These are phyloP conservation scores for Claviceps fusiformis DNA, from an alignment of 2,329 filamentous ascomycete species.

Conservation along the genomic window DNA sequence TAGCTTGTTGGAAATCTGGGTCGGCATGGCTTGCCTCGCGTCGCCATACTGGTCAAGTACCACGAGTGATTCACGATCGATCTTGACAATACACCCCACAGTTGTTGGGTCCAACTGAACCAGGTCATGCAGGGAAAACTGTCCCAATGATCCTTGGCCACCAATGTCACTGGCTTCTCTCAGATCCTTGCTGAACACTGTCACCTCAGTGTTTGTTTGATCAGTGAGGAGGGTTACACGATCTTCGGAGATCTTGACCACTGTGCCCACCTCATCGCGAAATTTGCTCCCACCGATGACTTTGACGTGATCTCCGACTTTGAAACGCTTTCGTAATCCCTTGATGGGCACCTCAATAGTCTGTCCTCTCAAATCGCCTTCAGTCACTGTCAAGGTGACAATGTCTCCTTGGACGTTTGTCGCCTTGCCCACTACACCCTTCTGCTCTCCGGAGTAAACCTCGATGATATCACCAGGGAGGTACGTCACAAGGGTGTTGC, in stretches of 20 bases:
- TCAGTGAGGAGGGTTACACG: slow-evolving; percentile 87
- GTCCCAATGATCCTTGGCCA: slow-evolving; percentile 69
- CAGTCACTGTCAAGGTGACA: slow-evolving; percentile 72
- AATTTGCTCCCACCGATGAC: slow-evolving; percentile 93
- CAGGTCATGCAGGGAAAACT: slow-evolving; percentile 84
- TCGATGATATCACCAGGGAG: slow-evolving; percentile 92
- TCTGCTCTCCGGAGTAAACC: slow-evolving; percentile 90
- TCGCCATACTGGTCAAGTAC: slow-evolving; percentile 86
- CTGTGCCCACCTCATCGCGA: slow-evolving; percentile 91
- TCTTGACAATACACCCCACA: slow-evolving; percentile 85
- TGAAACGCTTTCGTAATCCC: slow-evolving; percentile 84
- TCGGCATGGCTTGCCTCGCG: slow-evolving; percentile 69
- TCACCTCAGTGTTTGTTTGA: slow-evolving; percentile 84
- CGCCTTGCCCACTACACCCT: slow-evolving; percentile 75
- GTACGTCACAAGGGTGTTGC: slow-evolving; percentile 68
- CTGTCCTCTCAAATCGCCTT: slow-evolving; percentile 71
- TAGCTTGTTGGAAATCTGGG: slow-evolving; percentile 82
- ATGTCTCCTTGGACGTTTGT: slow-evolving; percentile 83
- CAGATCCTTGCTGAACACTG: slow-evolving; percentile 94
- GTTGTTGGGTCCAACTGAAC: slow-evolving; percentile 89
- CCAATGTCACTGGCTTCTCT: slow-evolving; percentile 87
- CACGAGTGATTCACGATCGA: slow-evolving; percentile 82
- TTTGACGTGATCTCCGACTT: slow-evolving; percentile 91
- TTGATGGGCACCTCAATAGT: slow-evolving; percentile 87
- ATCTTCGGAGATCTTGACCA: slow-evolving; percentile 86